phyloP scores from a whole-genome alignment of 371 early-diverging fungal genomes.

The Mortierella sp. region DNA sequence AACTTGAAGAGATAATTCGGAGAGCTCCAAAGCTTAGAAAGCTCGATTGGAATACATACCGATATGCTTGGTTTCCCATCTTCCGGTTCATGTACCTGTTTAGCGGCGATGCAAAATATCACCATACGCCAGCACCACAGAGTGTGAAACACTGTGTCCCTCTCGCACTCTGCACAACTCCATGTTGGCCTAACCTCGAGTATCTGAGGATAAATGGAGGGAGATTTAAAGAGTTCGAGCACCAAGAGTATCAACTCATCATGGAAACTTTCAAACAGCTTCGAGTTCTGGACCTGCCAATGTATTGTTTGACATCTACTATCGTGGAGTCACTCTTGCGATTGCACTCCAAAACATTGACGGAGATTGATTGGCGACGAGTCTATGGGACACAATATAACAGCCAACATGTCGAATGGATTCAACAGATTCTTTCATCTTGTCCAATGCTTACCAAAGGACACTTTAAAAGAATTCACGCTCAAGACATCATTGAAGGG shows the following conservation, averaged over 20 bases:
- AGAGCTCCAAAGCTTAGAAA: not conserved
- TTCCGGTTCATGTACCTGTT: slow-evolving; percentile 3
- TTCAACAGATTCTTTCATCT: slow-evolving; percentile 3
- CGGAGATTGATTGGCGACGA: not conserved
- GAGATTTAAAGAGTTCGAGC: too few relatives aligned
- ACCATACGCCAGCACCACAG: not conserved
- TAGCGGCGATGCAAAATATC: not conserved
- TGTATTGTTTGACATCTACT: not conserved
- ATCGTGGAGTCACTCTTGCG: not conserved
- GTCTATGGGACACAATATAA: too few relatives aligned
- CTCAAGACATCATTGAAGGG: too few relatives aligned
- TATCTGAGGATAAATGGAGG: not conserved
- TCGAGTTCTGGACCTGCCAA: not conserved
- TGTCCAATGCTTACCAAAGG: too few relatives aligned
- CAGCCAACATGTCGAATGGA: too few relatives aligned
- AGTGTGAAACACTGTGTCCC: not conserved
- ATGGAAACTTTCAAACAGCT: not conserved
- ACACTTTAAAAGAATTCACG: too few relatives aligned
- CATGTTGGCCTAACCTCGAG: slow-evolving; percentile 10
- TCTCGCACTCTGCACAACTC: not conserved
- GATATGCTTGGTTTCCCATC: not conserved
- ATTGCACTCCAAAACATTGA: not conserved
- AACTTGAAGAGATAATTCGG: slow-evolving; percentile 6
- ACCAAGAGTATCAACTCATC: not conserved
- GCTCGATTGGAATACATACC: not conserved